These are phyloP conservation scores for Neonectria neomacrospora DNA, from an alignment of 2,329 filamentous ascomycete genomes.

Conservation along the genomic window DNA sequence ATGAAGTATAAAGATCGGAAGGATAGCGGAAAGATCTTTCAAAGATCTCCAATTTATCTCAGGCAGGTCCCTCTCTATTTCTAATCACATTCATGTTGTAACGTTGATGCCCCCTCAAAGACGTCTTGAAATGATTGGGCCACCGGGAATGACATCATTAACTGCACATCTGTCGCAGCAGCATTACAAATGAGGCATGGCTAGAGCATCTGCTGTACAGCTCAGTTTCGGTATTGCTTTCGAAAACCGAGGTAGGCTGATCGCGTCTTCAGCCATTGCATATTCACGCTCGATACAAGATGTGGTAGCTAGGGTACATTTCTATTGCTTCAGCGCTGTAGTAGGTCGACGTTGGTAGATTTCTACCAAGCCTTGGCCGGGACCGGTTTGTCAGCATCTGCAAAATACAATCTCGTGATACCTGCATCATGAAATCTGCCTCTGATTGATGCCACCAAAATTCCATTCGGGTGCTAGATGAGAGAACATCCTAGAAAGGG, in stretches of 20 bases:
- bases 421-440: neutral
- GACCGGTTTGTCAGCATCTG: neutral
- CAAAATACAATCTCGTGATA: neutral
- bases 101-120: neutral
- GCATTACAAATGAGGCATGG: neutral
- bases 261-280: neutral
- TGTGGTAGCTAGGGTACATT: neutral
- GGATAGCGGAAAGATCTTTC: neutral
- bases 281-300: neutral
- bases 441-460: neutral
- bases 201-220: neutral
- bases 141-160: neutral
- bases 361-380: neutral
- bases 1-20: neutral
- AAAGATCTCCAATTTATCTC: neutral
- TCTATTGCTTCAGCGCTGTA: no score
- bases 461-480: neutral
- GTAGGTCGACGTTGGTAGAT: neutral
- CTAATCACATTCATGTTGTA: constrained; percentile 5
- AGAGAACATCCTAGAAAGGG: neutral
- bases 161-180: neutral
- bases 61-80: neutral
- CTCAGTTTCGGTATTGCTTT: neutral
- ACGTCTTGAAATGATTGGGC: neutral
- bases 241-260: neutral